Evolutionary conservation across 805 yeast genomes (phyloP), one percentile per base, ranked within the genome.

Genomic region (Kodamaea restingae): DNA sequence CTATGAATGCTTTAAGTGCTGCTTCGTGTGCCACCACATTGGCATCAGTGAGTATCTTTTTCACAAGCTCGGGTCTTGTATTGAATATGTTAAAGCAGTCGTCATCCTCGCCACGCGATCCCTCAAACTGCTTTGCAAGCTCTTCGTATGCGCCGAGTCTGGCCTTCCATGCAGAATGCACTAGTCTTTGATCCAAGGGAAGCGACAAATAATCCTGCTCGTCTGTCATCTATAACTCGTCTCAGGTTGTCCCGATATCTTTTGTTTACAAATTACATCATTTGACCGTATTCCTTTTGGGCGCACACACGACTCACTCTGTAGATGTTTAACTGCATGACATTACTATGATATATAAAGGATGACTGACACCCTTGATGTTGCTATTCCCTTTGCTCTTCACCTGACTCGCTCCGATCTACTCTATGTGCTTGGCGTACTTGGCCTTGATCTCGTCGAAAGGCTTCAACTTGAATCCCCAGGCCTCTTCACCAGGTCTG

Each of bases 11-110:
- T 3, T 63, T 56, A 15, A 88, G 65, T 4, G 87, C 98, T 1
- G 82, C 66, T 53, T 93, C 98, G 47, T 88, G 95, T 0, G 98
- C 95, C 12, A 84, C 93, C 14, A 88, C 96, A 55, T 93, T 93
- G 22, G 82, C 58, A 56, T 93, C 98, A 2, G 76, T 69, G 6
- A 84, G 80, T 29, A 81, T 71, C 47, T 70, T 68, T 48, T 75
- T 79, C 51, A 81, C 66, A 2, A 73, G 38, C 7, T 76, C 81
- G 0, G 88, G 82, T 40, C 69, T 73, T 12, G 60, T 53, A 43
- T 77, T 55, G 53, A 74, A 78, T 3, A 65, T 65, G 15, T 59
- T 60, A 51, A 84, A 80, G 35, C 80, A 70, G 2, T 62, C 70
- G 47, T 78, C 87, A n/a, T 68, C 56, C 41, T 75, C 80, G 44